Evolutionary conservation across 441 rosid genomes (phyloP).

Genomic region (Sinapis alba): DNA sequence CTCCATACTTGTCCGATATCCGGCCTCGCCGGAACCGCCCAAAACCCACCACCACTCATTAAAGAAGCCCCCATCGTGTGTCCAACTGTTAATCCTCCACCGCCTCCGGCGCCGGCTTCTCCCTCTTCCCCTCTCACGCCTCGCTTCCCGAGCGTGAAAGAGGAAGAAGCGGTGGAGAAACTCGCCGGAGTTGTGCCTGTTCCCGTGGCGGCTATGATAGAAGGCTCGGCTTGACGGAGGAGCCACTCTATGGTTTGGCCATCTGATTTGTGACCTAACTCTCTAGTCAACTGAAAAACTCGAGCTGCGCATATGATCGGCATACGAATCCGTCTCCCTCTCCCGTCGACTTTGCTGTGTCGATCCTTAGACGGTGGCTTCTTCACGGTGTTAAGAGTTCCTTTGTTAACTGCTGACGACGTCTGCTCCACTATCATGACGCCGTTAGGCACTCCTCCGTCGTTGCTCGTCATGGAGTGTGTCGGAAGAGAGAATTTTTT

Average conservation of each 20-base stretch:
- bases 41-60: conserved; percentile 56
- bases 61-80: conserved; percentile 52
- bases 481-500: neutral
- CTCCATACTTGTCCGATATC: conserved; percentile 87
- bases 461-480: conserved; percentile 57
- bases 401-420: conserved; percentile 31
- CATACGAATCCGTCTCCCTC: conserved; percentile 93
- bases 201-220: conserved; percentile 92
- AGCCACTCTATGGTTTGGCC: conserved; percentile 99
- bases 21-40: conserved; percentile 85
- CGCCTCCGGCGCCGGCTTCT: conserved; percentile 37
- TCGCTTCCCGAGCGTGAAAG: conserved; percentile 85
- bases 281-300: conserved; percentile 86
- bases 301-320: conserved; percentile 95
- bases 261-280: conserved; percentile 92
- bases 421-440: conserved; percentile 51
- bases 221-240: conserved; percentile 95
- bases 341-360: conserved; percentile 94
- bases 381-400: conserved; percentile 48
- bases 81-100: conserved; percentile 30
- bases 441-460: conserved; percentile 53
- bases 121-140: conserved; percentile 64
- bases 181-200: conserved; percentile 91
- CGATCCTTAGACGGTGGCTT: conserved; percentile 94
- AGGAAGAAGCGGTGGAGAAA: conserved; percentile 72